A percentile compares a stretch with the other conserved stretches of the same genome.
Evolutionary conservation across 2,329 filamentous ascomycete genomes (phyloP).

Genomic region (Fusarium coffeatum): DNA sequence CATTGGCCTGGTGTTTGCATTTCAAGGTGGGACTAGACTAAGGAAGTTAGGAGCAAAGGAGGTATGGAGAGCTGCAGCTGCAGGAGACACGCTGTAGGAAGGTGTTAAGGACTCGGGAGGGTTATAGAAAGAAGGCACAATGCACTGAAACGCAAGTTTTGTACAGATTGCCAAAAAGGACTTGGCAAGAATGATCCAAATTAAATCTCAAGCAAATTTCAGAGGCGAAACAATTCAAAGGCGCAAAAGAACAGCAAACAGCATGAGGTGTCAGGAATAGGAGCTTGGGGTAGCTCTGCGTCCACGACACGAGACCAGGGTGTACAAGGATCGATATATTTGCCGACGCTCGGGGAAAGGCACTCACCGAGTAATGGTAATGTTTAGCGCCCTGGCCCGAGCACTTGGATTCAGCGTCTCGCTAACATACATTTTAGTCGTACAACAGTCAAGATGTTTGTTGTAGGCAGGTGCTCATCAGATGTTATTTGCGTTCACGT

Average conservation of each 20-base stretch:
- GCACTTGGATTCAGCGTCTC: slow-evolving; percentile 12
- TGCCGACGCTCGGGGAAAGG: slow-evolving; percentile 10
- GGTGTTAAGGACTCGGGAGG: slow-evolving; percentile 1
- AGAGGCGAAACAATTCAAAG: slow-evolving; percentile 1
- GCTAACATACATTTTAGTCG: slow-evolving; percentile 2
- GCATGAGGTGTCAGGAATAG: slow-evolving; percentile 15
- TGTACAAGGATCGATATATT: slow-evolving; percentile 19
- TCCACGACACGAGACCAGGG: slow-evolving; percentile 32
- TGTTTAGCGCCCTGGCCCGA: slow-evolving; percentile 20
- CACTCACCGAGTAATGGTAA: slow-evolving; percentile 21
- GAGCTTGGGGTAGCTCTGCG: slow-evolving; percentile 32
- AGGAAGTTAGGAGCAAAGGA: slow-evolving; percentile 1
- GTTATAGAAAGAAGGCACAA: slow-evolving; percentile 3
- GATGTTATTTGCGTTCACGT: not conserved
- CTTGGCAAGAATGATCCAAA: slow-evolving; percentile 11
- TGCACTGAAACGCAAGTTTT: slow-evolving; percentile 10
- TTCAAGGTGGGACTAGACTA: slow-evolving; percentile 34
- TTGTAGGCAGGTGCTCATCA: not conserved
- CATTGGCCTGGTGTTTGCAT: slow-evolving; percentile 51
- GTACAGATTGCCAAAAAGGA: slow-evolving; percentile 22
- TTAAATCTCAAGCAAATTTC: not conserved
- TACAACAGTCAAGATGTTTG: not conserved
- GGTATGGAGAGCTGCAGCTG: slow-evolving; percentile 1
- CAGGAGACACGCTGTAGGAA: not conserved
- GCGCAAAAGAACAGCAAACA: slow-evolving; percentile 8